These are phyloP conservation scores for Mycena polygramma DNA, from an alignment of 768 basidiomycete genomes.

Conservation along the genomic window DNA sequence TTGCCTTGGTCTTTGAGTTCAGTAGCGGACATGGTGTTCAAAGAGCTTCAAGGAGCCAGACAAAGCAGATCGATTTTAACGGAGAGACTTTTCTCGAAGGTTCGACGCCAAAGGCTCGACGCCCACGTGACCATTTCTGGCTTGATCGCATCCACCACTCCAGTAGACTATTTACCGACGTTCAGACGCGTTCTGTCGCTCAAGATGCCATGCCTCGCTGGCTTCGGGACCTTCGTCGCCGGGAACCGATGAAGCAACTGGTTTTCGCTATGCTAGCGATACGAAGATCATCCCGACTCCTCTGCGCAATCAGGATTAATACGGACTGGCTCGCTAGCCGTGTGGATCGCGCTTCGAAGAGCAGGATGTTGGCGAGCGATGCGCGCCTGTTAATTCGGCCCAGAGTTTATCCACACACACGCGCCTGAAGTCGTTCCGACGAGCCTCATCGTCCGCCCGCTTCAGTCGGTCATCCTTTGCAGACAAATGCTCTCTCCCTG, in stretches of 20 bases:
- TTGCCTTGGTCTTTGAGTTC: conserved; percentile 93
- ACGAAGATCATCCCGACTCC: conserved; percentile 10
- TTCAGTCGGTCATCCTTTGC: conserved; percentile 13
- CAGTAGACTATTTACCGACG: neutral
- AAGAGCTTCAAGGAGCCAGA: neutral
- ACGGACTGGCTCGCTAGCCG: conserved; percentile 14
- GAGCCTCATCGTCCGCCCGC: conserved; percentile 7
- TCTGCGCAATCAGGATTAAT: neutral
- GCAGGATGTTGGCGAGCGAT: neutral
- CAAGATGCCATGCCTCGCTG: neutral
- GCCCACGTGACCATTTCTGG: conserved; percentile 8
- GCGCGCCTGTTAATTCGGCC: neutral
- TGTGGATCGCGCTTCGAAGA: conserved; percentile 22
- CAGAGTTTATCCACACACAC: too few relatives aligned
- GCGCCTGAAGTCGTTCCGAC: too few relatives aligned
- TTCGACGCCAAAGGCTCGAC: neutral
- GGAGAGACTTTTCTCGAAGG: neutral
- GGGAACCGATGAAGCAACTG: conserved; percentile 14
- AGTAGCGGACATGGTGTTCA: conserved; percentile 47
- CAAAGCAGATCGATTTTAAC: neutral
- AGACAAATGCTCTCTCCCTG: conserved; percentile 19
- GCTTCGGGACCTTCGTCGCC: neutral
- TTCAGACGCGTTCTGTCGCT: conserved; percentile 21
- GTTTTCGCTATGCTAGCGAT: neutral
- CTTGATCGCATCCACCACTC: neutral